phyloP scores from a whole-genome alignment of 2,329 filamentous ascomycete genomes.

The Colletotrichum phormii region DNA sequence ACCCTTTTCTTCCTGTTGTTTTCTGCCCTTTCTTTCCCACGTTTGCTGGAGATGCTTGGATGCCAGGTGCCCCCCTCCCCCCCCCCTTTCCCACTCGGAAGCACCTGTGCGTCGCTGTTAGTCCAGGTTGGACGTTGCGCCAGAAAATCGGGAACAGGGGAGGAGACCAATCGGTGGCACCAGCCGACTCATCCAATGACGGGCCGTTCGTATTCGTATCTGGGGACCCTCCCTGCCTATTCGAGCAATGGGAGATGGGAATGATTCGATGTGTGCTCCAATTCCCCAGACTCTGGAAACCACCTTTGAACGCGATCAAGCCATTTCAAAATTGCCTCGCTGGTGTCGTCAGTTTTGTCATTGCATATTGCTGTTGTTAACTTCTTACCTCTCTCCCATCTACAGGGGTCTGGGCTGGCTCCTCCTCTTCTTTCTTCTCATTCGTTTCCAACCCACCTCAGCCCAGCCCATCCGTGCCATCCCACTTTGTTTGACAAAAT shows the following conservation, averaged over 20 bases:
- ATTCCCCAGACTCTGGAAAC: conserved; percentile 15
- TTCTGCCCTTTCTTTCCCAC: not conserved
- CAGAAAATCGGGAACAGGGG: conserved; percentile 25
- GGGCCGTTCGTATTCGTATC: conserved; percentile 37
- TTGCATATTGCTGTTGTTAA: not conserved
- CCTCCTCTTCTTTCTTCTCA: not conserved
- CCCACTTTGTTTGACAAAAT: not conserved
- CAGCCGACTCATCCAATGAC: conserved; percentile 25
- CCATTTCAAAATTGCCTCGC: conserved; percentile 25
- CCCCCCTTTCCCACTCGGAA: not conserved
- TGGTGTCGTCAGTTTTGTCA: conserved; percentile 15
- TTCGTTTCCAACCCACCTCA: not conserved
- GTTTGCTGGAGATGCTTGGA: not conserved
- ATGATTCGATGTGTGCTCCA: conserved; percentile 34
- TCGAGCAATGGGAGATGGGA: conserved; percentile 16
- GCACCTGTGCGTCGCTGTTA: not conserved
- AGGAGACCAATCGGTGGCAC: conserved; percentile 26
- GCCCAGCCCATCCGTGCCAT: not conserved
- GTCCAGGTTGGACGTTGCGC: conserved; percentile 19
- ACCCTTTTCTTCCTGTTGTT: not conserved
- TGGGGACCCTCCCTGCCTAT: conserved; percentile 22
- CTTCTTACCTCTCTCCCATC: not conserved
- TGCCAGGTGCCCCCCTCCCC: not conserved
- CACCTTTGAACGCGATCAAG: conserved; percentile 28
- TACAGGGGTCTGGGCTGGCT: not conserved